phyloP scores from a whole-genome alignment of 1,284 basidiomycete species.

The Austropuccinia psidii region DNA sequence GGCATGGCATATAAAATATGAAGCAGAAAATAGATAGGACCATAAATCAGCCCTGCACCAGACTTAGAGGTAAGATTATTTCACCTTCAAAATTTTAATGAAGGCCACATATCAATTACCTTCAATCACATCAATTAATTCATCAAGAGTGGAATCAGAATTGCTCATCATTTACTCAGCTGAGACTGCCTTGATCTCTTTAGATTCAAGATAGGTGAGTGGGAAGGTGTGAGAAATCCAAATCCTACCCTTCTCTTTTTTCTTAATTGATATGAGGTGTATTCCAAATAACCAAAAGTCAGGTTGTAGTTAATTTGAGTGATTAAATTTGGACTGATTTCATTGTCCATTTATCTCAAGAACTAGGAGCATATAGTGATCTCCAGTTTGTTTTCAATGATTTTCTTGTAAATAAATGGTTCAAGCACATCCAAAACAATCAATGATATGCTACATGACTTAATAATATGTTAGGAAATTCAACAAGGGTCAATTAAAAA shows the following conservation, averaged over 20 bases:
- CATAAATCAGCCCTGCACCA: neutral
- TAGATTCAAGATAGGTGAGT: conserved; percentile 88
- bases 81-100: conserved; percentile 72
- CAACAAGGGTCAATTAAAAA: neutral
- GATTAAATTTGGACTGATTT: neutral
- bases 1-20: conserved; percentile 85
- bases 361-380: conserved; percentile 50
- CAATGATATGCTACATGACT: conserved; percentile 97
- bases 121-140: conserved; percentile 93
- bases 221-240: conserved; percentile 92
- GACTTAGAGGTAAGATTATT: conserved; percentile 56
- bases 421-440: conserved; percentile 97
- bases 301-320: neutral
- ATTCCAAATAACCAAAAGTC: conserved; percentile 51
- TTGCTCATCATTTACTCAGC: conserved; percentile 85
- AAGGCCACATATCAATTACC: conserved; percentile 76
- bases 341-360: neutral
- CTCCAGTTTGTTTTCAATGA: conserved; percentile 87
- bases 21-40: conserved; percentile 38
- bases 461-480: too few species aligned
- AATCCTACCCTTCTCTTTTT: conserved; percentile 90
- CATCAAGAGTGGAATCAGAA: conserved; percentile 90
- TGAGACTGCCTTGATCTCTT: conserved; percentile 89
- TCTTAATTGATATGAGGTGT: conserved; percentile 66
- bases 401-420: conserved; percentile 84